Percentiles rank a stretch among this genome's conserved stretches.
phyloP scores from a whole-genome alignment of 1,284 basidiomycete species.

The Rugiboletus extremiorientalis region DNA sequence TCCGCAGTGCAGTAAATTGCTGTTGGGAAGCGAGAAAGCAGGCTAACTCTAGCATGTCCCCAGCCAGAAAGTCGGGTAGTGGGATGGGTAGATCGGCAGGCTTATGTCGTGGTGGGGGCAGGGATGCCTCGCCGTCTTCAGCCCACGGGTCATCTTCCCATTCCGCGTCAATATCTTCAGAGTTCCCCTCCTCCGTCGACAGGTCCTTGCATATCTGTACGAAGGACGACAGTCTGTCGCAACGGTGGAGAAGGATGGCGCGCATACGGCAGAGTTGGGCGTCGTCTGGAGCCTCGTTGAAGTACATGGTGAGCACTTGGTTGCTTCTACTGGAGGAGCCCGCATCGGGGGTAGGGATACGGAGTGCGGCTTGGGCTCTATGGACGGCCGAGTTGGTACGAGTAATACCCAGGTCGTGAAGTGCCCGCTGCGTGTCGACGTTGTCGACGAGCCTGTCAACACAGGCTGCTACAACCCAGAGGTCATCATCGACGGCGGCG shows the following conservation, averaged over 20 bases:
- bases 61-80: constrained; percentile 63
- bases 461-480: constrained; percentile 74
- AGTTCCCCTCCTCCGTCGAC: constrained; percentile 28
- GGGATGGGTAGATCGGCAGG: constrained; percentile 44
- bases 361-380: constrained; percentile 44
- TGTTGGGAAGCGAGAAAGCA: constrained; percentile 64
- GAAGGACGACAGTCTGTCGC: constrained; percentile 68
- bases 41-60: constrained; percentile 58
- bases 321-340: constrained; percentile 5
- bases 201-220: constrained; percentile 53
- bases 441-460: constrained; percentile 65
- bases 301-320: constrained; percentile 47
- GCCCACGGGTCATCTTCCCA: constrained; percentile 87
- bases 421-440: constrained; percentile 49
- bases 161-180: constrained; percentile 48
- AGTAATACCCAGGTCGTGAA: constrained; percentile 62
- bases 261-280: constrained; percentile 65
- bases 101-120: constrained; percentile 26
- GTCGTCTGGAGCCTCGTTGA: constrained; percentile 52
- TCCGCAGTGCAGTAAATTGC: constrained; percentile 55
- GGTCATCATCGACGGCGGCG: constrained; percentile 55
- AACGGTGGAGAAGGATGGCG: constrained; percentile 55
- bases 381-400: constrained; percentile 51
- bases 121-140: constrained; percentile 41
- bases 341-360: constrained; percentile 10